Base-by-base conservation (phyloP, 2,329 filamentous ascomycete species). In the Penicillium sp. region DNA sequence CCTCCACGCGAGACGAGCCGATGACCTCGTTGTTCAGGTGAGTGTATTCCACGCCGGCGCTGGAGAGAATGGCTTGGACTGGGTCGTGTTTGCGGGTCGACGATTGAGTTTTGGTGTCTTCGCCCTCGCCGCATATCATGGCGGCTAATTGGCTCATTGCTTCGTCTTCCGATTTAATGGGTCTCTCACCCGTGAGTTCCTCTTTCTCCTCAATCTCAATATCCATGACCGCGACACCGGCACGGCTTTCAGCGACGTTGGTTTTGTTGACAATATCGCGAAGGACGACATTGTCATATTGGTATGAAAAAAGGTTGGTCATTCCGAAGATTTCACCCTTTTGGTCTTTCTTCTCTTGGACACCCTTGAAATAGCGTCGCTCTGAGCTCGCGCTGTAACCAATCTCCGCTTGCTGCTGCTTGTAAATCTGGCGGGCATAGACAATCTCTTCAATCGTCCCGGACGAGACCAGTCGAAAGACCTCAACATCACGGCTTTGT, bases 241-340 rank as follows among this genome's bases (percentile, higher is more conserved):
- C 87, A 57, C 82, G 85, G 28, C 86, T 86, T 67, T 98, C 92
- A 3, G 92, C 92, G 35, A 98, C 81, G 55, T 98, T 98, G 17
- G 92, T 96, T 65, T 95, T 95, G 70, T 96, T 95, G 53, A 98
- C 87, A 51, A 98, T 96, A 39, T 95, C 87, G n/a, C 85, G 78
- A 4, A 96, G 74, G 10, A 95, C 74, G 9, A 93, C 76, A 42
- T 84, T 84, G 48, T 89, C 78, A 32, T 79, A 77, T 47, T 87
- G 80, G 46, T 86, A 95, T 0, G 79, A 79, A 52, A 98, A 87
- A 9, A 98, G 74, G 50, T 98, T 98, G 14, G 75, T 67, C 2
- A 96, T 73, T 0, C 92, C 92, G 51, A 98, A 98, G 14, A 98
- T 86, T 61, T 98, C 92, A 11, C 92, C 92, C 52, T 90, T 90